Percentiles rank a stretch among this genome's conserved stretches.
Evolutionary conservation across 495 filamentous ascomycete species (phyloP).

Genomic region (Penicillium longicatenatum): DNA sequence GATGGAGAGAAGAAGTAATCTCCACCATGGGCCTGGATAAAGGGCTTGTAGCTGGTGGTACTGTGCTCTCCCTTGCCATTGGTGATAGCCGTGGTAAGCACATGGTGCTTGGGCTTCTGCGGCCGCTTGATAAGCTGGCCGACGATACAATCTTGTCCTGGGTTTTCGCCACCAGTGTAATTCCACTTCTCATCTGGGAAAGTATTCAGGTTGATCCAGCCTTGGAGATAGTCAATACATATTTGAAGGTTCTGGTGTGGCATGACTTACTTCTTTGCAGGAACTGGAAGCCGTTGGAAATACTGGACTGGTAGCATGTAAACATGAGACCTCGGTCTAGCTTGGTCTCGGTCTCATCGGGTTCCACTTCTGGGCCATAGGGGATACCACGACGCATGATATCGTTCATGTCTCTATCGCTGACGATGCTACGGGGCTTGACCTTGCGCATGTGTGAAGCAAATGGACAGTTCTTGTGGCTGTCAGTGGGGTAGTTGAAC

Average conservation of each 20-base stretch:
- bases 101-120: constrained; percentile 1
- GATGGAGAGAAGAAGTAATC: constrained; percentile 18
- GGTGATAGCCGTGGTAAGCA: constrained; percentile 3
- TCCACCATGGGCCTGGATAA: constrained; percentile 23
- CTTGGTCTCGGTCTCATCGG: constrained; percentile 16
- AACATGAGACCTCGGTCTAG: constrained; percentile 14
- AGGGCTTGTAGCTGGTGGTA: constrained; percentile 32
- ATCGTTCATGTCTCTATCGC: constrained; percentile 19
- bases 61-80: constrained; percentile 36
- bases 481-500: constrained; percentile 23
- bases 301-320: constrained; percentile 15
- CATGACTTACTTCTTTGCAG: constrained; percentile 12
- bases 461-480: constrained; percentile 38
- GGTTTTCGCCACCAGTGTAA: constrained; percentile 12
- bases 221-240: constrained; percentile 7
- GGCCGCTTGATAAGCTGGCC: constrained; percentile 12
- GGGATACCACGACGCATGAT: constrained; percentile 46
- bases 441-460: constrained; percentile 47
- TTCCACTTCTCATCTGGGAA: constrained; percentile 10
- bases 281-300: constrained; percentile 18
- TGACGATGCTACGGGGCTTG: constrained; percentile 38
- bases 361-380: constrained; percentile 40
- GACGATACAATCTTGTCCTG: constrained; percentile 13
- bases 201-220: constrained; percentile 14
- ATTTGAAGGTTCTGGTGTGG: not conserved